Conservation (phyloP, 371 early-diverging fungal species). For the Mucor velutinosus region DNA sequence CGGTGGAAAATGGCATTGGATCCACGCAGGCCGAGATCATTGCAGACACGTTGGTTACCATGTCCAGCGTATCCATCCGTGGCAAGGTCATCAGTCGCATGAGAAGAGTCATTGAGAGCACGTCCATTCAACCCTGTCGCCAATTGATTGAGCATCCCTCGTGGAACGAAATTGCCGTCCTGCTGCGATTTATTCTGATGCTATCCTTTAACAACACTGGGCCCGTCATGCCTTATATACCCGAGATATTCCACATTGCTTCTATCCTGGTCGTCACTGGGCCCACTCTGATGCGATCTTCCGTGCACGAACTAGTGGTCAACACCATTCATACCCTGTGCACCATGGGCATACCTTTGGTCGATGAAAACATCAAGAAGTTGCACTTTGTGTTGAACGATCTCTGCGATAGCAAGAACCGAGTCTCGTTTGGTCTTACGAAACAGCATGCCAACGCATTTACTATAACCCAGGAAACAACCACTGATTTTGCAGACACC, state of each 20-base stretch:
- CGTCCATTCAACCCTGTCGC: constrained; percentile 71
- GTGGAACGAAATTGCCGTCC: constrained; percentile 88
- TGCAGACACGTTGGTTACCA: constrained; percentile 83
- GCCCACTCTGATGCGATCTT: constrained; percentile 77
- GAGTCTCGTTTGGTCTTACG: constrained; percentile 80
- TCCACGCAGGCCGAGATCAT: constrained; percentile 81
- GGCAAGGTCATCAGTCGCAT: constrained; percentile 82
- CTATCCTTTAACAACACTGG: constrained; percentile 84
- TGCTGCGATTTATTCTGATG: constrained; percentile 85
- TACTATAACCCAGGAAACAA: constrained; percentile 65
- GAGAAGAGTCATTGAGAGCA: constrained; percentile 74
- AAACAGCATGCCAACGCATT: constrained; percentile 76
- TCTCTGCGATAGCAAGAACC: constrained; percentile 77
- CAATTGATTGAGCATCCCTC: constrained; percentile 77
- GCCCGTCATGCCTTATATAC: constrained; percentile 70
- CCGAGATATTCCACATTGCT: constrained; percentile 86
- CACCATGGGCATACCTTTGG: constrained; percentile 60
- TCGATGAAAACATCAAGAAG: constrained; percentile 62
- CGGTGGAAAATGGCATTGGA: constrained; percentile 79
- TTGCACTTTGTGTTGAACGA: constrained; percentile 65
- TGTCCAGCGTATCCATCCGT: constrained; percentile 79
- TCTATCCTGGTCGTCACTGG: constrained; percentile 85
- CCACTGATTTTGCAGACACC: constrained; percentile 64
- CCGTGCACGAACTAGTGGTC: constrained; percentile 90
- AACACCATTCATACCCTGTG: constrained; percentile 89